Percentiles rank a stretch among this genome's conserved stretches.
phyloP scores from a whole-genome alignment of 2,329 filamentous ascomycete species.

The Colletotrichum sp. region DNA sequence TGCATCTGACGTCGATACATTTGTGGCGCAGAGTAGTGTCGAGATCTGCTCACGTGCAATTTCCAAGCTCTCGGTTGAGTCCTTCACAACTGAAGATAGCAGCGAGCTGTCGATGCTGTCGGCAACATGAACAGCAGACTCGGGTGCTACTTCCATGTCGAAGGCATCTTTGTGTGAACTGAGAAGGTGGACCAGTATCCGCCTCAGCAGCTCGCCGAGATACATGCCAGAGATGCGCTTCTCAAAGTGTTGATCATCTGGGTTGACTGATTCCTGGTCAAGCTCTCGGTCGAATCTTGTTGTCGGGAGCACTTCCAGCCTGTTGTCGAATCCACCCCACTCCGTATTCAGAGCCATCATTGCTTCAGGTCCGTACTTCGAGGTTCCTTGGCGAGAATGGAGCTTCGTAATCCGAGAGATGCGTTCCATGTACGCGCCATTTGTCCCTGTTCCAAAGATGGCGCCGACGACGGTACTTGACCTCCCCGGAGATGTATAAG shows the following conservation, averaged over 20 bases:
- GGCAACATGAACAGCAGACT: slow-evolving; percentile 55
- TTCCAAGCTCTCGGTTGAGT: slow-evolving; percentile 58
- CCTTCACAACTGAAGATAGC: slow-evolving; percentile 67
- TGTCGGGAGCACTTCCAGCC: slow-evolving; percentile 70
- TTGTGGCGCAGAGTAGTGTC: slow-evolving; percentile 45
- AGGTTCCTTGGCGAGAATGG: not conserved
- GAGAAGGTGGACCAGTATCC: slow-evolving; percentile 58
- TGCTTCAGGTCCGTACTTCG: slow-evolving; percentile 19
- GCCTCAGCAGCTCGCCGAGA: slow-evolving; percentile 75
- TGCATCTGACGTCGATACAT: slow-evolving; percentile 59
- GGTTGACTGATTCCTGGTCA: slow-evolving; percentile 72
- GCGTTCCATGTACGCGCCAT: slow-evolving; percentile 81
- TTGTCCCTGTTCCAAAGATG: slow-evolving; percentile 79
- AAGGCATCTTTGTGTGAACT: not conserved
- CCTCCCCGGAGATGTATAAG: slow-evolving; percentile 76
- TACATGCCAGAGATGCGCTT: slow-evolving; percentile 86
- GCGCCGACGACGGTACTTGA: slow-evolving; percentile 74
- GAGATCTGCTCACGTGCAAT: slow-evolving; percentile 41
- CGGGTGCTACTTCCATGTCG: not conserved
- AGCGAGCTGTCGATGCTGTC: slow-evolving; percentile 75
- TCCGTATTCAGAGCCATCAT: slow-evolving; percentile 84
- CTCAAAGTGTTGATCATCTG: slow-evolving; percentile 81
- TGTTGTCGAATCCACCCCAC: slow-evolving; percentile 83
- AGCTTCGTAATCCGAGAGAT: slow-evolving; percentile 68
- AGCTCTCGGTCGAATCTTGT: slow-evolving; percentile 72